Evolutionary conservation across 495 filamentous ascomycete species (phyloP).

Genomic region (Penicillium coffeae): DNA sequence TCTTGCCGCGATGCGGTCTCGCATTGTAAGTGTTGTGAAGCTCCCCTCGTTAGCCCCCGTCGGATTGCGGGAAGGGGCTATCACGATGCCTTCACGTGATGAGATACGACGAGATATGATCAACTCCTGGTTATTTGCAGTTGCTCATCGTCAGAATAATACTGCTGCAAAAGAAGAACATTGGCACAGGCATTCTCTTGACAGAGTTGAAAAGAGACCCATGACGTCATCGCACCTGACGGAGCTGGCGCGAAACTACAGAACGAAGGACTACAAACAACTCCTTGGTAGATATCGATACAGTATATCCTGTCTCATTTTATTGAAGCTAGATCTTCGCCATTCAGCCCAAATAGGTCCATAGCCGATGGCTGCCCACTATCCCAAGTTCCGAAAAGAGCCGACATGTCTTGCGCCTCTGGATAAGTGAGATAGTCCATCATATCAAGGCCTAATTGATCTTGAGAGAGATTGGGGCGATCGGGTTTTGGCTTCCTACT

Average conservation of each 20-base stretch:
- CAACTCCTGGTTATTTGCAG: too few relatives aligned
- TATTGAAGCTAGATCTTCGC: neutral
- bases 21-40: neutral
- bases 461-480: neutral
- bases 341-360: constrained; percentile 2
- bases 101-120: too few relatives aligned
- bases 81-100: too few relatives aligned
- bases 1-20: neutral
- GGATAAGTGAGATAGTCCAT: constrained; percentile 11
- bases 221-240: constrained; percentile 10
- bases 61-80: too few relatives aligned
- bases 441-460: constrained; percentile 6
- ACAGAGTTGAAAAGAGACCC: too few relatives aligned
- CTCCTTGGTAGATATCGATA: too few relatives aligned
- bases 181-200: too few relatives aligned
- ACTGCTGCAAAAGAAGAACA: too few relatives aligned
- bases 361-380: constrained; percentile 5
- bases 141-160: too few relatives aligned
- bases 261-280: too few relatives aligned
- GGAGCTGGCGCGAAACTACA: too few relatives aligned
- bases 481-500: neutral
- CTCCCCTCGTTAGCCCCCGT: neutral
- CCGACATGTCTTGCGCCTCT: constrained; percentile 7
- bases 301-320: neutral
- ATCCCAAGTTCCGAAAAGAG: constrained; percentile 7